Conservation (phyloP, 208 protist genomes). For the Acanthamoeba healyi region DNA sequence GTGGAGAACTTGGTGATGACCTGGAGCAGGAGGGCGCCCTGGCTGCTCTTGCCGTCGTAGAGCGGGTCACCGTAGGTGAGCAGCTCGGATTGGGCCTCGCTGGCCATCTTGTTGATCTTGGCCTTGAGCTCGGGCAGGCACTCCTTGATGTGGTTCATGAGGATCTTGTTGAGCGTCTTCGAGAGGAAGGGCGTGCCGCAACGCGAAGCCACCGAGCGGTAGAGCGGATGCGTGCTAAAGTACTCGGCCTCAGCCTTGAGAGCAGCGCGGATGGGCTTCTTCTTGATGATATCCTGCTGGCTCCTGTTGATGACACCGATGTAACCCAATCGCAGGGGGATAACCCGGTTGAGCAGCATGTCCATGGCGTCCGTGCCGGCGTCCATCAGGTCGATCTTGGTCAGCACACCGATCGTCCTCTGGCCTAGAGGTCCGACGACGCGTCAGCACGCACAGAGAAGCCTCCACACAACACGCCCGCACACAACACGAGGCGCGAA, state of each 20-base stretch:
- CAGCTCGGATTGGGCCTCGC: constrained; percentile 76
- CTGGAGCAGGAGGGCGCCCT: constrained; percentile 85
- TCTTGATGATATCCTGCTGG: constrained; percentile 97
- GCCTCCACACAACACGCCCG: neutral
- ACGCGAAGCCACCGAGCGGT: constrained; percentile 64
- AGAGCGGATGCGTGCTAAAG: constrained; percentile 89
- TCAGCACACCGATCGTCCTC: constrained; percentile 99
- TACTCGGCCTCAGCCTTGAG: constrained; percentile 94
- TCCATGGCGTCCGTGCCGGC: constrained; percentile 97
- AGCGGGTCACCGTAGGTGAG: constrained; percentile 82
- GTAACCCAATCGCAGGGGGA: constrained; percentile 97
- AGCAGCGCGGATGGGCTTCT: constrained; percentile 88
- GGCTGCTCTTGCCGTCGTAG: constrained; percentile 76
- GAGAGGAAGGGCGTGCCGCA: constrained; percentile 94
- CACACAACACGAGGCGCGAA: neutral
- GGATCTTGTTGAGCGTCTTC: constrained; percentile 94
- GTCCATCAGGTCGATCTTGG: constrained; percentile 99
- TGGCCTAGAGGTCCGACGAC: constrained; percentile 91
- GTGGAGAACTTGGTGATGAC: constrained; percentile 93
- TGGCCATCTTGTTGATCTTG: constrained; percentile 91
- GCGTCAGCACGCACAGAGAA: neutral
- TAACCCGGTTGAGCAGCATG: constrained; percentile 95
- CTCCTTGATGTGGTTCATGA: constrained; percentile 97
- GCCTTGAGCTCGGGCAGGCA: constrained; percentile 95
- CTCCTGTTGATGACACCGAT: constrained; percentile 98